Evolutionary conservation across 768 basidiomycete species (phyloP).

Genomic region (Calocybe gangraenosa): DNA sequence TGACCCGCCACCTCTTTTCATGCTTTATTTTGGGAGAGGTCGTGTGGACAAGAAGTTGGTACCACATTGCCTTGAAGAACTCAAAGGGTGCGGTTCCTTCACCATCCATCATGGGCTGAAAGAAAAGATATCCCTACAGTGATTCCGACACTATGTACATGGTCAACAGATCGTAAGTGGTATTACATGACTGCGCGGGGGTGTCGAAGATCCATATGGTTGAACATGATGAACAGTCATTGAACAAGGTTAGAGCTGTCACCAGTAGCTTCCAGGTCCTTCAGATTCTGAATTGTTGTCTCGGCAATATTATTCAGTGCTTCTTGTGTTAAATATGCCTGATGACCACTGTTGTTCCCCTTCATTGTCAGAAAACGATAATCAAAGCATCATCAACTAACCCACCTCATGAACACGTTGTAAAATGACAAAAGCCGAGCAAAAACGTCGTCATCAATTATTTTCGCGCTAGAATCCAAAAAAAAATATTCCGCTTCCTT

Average conservation of each 20-base stretch:
- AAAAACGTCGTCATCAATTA: conserved; percentile 41
- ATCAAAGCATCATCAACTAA: neutral
- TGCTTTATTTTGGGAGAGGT: too few species aligned
- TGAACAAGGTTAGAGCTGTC: conserved; percentile 24
- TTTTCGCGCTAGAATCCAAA: conserved; percentile 36
- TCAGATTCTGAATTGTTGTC: conserved; percentile 33
- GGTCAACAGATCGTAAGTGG: too few species aligned
- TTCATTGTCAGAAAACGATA: too few species aligned
- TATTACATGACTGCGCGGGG: too few species aligned
- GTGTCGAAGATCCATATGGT: too few species aligned
- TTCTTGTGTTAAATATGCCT: conserved; percentile 38
- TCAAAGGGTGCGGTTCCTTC: too few species aligned
- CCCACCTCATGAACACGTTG: conserved; percentile 41
- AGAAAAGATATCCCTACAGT: too few species aligned
- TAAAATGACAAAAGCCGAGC: conserved; percentile 42
- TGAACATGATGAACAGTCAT: neutral
- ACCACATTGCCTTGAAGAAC: too few species aligned
- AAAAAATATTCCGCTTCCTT: conserved; percentile 39
- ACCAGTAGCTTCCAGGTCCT: conserved; percentile 27
- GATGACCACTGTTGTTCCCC: conserved; percentile 30
- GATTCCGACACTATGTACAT: too few species aligned
- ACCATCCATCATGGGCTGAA: too few species aligned
- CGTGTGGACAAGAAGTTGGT: too few species aligned
- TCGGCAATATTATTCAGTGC: conserved; percentile 36
- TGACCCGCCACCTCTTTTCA: too few species aligned